Percentiles rank a stretch among this genome's conserved stretches.
Conservation (phyloP, 495 filamentous ascomycete species). For the Clohesyomyces aquaticus region DNA sequence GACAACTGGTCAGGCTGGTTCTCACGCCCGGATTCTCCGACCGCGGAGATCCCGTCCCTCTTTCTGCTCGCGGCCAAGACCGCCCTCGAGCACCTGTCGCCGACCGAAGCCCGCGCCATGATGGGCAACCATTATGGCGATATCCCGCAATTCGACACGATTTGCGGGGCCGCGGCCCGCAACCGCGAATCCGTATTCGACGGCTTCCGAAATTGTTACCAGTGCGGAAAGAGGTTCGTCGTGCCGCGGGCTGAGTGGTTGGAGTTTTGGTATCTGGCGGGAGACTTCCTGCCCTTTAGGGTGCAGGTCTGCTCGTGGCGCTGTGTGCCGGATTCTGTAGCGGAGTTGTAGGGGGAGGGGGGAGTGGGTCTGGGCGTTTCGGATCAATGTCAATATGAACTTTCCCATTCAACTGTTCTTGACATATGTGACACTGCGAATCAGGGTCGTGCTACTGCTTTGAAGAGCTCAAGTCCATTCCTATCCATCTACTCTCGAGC, state of each 20-base stretch:
- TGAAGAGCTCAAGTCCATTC: too few relatives aligned
- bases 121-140: background rate
- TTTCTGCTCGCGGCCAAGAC: background rate
- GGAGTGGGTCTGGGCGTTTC: too few relatives aligned
- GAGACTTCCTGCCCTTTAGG: background rate
- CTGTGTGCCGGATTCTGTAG: conserved; percentile 9
- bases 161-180: background rate
- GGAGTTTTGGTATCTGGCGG: background rate
- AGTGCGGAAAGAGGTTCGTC: background rate
- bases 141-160: background rate
- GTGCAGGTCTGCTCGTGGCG: conserved; percentile 25
- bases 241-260: background rate
- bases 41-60: conserved; percentile 1
- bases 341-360: background rate
- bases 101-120: background rate
- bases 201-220: background rate
- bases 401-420: too few relatives aligned
- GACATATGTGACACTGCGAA: too few relatives aligned
- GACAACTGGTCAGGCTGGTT: background rate
- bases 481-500: too few relatives aligned
- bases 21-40: conserved; percentile 2
- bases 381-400: too few relatives aligned
- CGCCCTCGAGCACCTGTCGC: background rate
- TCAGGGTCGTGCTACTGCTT: too few relatives aligned
- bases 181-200: background rate